A percentile compares a stretch with the other conserved stretches of the same genome.
These are phyloP conservation scores for Fraxinus angustifolia DNA, from an alignment of 305 asterid species.

Conservation along the genomic window DNA sequence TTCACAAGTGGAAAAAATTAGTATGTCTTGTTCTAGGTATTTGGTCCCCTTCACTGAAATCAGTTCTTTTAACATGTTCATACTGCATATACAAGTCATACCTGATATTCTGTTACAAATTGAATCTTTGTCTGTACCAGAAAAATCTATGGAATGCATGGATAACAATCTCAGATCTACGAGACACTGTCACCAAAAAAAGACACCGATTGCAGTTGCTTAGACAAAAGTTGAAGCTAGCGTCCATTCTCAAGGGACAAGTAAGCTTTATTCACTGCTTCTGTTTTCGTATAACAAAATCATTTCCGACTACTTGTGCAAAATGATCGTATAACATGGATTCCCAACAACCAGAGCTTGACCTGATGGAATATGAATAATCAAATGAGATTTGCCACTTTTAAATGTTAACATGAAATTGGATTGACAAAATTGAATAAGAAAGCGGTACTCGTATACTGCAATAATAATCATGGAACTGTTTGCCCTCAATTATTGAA, in stretches of 20 bases:
- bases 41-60: neutral
- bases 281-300: neutral
- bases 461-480: neutral
- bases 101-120: conserved; percentile 20
- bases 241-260: conserved; percentile 63
- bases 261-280: conserved; percentile 31
- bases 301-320: neutral
- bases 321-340: neutral
- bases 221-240: conserved; percentile 67
- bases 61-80: neutral
- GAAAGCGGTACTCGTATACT: neutral
- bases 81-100: neutral
- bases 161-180: conserved; percentile 67
- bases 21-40: neutral
- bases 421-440: neutral
- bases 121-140: conserved; percentile 28
- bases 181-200: conserved; percentile 65
- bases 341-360: neutral
- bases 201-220: conserved; percentile 66
- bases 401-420: neutral
- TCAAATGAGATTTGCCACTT: neutral
- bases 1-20: neutral
- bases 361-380: neutral
- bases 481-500: neutral
- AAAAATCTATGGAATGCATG: conserved; percentile 72